A percentile compares a stretch with the other conserved stretches of the same genome.
Evolutionary conservation across 768 basidiomycete genomes (phyloP).

Genomic region (Psilocybe azurescens): DNA sequence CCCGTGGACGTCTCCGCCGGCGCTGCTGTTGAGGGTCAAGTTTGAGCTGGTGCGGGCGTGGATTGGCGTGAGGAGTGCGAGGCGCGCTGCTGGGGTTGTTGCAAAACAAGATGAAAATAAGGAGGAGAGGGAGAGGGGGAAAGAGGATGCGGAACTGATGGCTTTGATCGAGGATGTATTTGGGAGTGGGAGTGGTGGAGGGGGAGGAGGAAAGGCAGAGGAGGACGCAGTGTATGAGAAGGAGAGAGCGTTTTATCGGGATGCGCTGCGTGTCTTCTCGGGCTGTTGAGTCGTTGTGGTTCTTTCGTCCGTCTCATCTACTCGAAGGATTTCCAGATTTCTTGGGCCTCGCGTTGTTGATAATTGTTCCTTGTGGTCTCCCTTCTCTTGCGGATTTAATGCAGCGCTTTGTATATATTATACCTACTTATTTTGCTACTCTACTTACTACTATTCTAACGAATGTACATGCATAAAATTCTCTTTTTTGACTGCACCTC

Average conservation of each 20-base stretch:
- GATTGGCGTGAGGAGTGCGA: background rate
- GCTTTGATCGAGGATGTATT: background rate
- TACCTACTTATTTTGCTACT: too few species aligned
- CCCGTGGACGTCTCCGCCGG: conserved; percentile 6
- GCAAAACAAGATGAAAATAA: background rate
- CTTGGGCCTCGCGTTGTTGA: too few species aligned
- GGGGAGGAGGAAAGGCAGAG: background rate
- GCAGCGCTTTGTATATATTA: too few species aligned
- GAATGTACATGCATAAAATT: too few species aligned
- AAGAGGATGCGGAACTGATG: background rate
- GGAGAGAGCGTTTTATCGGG: conserved; percentile 14
- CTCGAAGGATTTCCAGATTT: too few species aligned
- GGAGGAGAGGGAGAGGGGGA: conserved; percentile 1
- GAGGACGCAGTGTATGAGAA: background rate
- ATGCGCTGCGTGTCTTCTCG: conserved; percentile 14
- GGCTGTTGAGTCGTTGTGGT: background rate
- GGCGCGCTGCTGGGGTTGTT: background rate
- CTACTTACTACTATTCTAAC: too few species aligned
- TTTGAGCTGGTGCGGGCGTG: conserved; percentile 14
- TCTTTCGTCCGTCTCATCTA: too few species aligned
- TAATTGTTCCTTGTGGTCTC: too few species aligned
- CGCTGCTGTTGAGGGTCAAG: conserved; percentile 3
- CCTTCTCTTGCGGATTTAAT: too few species aligned
- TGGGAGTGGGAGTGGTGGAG: conserved; percentile 1
- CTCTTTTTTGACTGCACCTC: too few species aligned